phyloP scores from a whole-genome alignment of 2,329 filamentous ascomycete species.

The Ustulina deusta region DNA sequence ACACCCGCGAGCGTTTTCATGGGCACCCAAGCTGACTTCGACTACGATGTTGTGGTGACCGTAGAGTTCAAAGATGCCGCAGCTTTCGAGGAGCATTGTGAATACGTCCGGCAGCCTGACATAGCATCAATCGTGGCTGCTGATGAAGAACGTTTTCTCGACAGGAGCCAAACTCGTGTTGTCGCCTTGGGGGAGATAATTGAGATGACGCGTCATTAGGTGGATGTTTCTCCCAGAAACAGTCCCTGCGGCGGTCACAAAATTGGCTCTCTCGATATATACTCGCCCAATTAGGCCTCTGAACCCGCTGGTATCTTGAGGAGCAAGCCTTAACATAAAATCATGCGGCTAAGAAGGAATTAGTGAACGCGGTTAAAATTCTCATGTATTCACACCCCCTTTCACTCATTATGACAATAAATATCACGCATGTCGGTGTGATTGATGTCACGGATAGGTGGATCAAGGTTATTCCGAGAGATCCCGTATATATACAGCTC shows the following conservation, averaged over 20 bases:
- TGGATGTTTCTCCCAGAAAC: not conserved
- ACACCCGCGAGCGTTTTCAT: conserved; percentile 10
- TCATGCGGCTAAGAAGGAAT: too few species aligned
- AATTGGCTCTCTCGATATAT: not conserved
- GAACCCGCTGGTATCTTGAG: too few species aligned
- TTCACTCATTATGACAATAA: too few species aligned
- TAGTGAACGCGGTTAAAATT: too few species aligned
- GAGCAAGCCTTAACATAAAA: too few species aligned
- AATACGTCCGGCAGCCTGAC: conserved; percentile 3
- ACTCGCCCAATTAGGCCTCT: too few species aligned
- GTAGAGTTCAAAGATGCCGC: not conserved
- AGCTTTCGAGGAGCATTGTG: not conserved
- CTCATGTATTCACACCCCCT: too few species aligned
- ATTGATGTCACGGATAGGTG: too few species aligned
- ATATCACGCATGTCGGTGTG: too few species aligned
- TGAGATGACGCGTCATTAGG: conserved; percentile 1
- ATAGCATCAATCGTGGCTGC: conserved; percentile 2
- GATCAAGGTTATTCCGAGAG: too few species aligned
- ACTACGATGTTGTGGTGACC: conserved; percentile 25
- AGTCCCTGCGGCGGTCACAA: too few species aligned
- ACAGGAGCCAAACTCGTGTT: conserved; percentile 8
- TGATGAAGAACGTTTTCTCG: conserved; percentile 29
- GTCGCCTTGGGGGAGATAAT: conserved; percentile 23
- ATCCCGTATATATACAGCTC: too few species aligned
- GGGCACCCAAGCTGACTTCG: conserved; percentile 26